Evolutionary conservation across 345 rosid species (phyloP), one percentile per base, ranked within the genome.

Genomic region (Hibiscus syriacus): DNA sequence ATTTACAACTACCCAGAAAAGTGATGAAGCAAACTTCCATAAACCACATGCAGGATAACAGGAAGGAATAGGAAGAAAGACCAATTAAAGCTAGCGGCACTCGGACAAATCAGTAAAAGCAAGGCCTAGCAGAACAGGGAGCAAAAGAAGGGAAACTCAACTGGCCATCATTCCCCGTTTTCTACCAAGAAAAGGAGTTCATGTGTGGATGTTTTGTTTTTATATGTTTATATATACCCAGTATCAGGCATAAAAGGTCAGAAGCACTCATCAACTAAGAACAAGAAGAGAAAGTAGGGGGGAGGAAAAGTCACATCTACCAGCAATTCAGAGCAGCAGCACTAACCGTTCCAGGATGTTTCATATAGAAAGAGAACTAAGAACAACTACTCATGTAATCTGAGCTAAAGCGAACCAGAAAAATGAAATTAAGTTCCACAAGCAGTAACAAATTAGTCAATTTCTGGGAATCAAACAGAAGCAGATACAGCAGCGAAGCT

Each of bases 1-100:
- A 16, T 57, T 64, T 64, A 14, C 9, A 39, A 30, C 68, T 74
- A 79, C 84, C 91, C 86, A 86, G 88, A 54, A 86, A 55, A 55
- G 27, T 6, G 0, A 55, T 5, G 6, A 23, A 23, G 10, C 11
- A 23, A 11, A 55, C 10, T 55, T 55, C 1, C 1, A 26, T 55
- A 26, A 12, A 55, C 34, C 34, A 26, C 34, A 55, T 55, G 59
- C 10, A 5, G 14, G 36, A 26, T 3, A 26, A 26, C 5, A 12
- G 34, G 26, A 55, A 55, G 10, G 10, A 13, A 26, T 12, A 13
- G 8, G 4, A 55, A 13, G 2, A 55, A 13, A 5, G 3, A 11
- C 34, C 34, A 55, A 13, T 9, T 26, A 26, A 55, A 6, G 9
- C 9, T 26, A 26, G 34, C 32, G 13, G 4, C 59, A 53, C 26